phyloP scores from a whole-genome alignment of 2,329 filamentous ascomycete species.

The Penicillium occitanis region DNA sequence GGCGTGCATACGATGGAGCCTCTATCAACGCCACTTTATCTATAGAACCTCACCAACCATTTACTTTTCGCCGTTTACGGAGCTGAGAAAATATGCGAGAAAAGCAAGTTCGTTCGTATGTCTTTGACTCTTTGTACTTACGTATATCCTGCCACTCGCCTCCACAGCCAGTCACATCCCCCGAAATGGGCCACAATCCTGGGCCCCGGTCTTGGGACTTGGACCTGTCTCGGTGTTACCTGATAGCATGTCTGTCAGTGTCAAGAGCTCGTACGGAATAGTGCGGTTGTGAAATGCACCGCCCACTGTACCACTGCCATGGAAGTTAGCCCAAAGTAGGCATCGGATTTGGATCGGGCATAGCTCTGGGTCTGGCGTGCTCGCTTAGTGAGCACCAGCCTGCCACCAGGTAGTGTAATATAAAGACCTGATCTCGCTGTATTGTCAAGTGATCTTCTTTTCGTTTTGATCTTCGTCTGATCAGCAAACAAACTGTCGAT shows the following conservation, averaged over 20 bases:
- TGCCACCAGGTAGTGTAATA: neutral
- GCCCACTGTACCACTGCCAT: neutral
- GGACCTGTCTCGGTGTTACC: conserved; percentile 8
- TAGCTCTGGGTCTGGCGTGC: neutral
- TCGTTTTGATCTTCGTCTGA: neutral
- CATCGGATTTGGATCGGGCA: conserved; percentile 3
- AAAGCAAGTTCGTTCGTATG: neutral
- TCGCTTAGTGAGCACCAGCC: neutral
- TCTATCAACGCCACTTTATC: conserved; percentile 14
- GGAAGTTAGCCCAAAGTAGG: neutral
- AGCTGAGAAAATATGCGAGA: neutral
- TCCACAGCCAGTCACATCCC: conserved; percentile 4
- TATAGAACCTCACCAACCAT: conserved; percentile 12
- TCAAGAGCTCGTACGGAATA: neutral
- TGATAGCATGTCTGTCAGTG: neutral
- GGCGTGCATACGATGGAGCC: conserved; percentile 8
- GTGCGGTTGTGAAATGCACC: neutral
- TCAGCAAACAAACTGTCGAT: neutral
- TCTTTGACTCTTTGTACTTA: neutral
- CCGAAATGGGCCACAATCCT: conserved; percentile 3
- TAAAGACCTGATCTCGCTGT: conserved; percentile 8
- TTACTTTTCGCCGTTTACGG: neutral
- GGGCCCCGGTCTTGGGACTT: conserved; percentile 1
- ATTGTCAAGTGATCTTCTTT: neutral
- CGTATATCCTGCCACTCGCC: neutral